Evolutionary conservation across 1,139 yeast genomes (phyloP).

Genomic region (Lodderomyces beijingensis): DNA sequence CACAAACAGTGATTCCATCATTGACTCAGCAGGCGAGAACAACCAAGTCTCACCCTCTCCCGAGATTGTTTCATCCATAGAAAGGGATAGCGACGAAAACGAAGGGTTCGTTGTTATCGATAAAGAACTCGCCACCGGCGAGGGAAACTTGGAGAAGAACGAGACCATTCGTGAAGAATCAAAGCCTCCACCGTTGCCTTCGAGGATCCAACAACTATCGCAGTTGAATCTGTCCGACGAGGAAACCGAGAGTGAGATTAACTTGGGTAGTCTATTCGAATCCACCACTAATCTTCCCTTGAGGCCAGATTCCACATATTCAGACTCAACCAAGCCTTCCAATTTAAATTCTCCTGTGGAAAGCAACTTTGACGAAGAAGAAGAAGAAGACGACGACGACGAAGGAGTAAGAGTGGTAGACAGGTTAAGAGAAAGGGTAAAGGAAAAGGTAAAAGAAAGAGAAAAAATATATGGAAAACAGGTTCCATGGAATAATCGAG

Average conservation of each 20-base stretch:
- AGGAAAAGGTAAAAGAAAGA: no score
- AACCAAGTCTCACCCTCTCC: neutral
- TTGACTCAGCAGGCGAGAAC: neutral
- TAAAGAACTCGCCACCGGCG: neutral
- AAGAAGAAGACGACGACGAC: neutral
- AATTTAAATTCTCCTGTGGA: conserved; percentile 22
- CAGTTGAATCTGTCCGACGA: conserved; percentile 15
- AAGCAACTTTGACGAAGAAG: conserved; percentile 6
- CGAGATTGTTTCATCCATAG: neutral
- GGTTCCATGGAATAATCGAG: conserved; percentile 6
- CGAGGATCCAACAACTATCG: conserved; percentile 5
- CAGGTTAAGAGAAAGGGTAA: no score
- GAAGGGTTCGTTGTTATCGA: neutral
- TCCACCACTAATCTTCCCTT: conserved; percentile 21
- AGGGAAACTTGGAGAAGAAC: neutral
- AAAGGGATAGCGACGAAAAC: conserved; percentile 10
- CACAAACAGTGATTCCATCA: neutral
- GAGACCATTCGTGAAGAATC: neutral
- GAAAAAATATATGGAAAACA: no score
- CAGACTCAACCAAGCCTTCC: conserved; percentile 21
- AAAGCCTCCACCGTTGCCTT: conserved; percentile 9
- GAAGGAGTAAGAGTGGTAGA: no score
- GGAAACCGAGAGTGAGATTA: conserved; percentile 17
- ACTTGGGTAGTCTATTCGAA: conserved; percentile 26
- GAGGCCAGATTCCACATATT: conserved; percentile 15